Conservation (phyloP, 1,284 basidiomycete genomes). For the Ceratobasidium sp. region DNA sequence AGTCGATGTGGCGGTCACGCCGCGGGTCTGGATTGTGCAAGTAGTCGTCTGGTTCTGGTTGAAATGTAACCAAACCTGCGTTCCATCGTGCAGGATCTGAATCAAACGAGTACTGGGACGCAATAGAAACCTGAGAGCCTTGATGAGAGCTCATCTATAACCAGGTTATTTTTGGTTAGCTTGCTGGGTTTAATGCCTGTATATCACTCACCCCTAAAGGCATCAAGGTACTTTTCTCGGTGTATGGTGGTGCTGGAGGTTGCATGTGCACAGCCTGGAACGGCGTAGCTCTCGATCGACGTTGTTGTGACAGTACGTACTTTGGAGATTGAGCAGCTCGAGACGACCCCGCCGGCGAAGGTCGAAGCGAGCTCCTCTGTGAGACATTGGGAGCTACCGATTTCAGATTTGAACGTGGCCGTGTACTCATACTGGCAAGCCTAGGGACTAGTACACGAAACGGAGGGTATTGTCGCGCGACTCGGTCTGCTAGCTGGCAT, state of each 20-base stretch:
- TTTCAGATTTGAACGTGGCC: not conserved
- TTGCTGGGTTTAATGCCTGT: not conserved
- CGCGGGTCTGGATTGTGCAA: constrained; percentile 58
- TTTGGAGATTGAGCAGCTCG: not conserved
- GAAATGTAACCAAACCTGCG: not conserved
- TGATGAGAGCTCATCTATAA: not conserved
- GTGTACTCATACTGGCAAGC: not conserved
- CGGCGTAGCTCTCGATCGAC: not conserved
- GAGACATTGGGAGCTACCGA: not conserved
- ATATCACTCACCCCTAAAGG: not conserved
- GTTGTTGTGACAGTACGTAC: not conserved
- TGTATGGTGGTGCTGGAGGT: not conserved
- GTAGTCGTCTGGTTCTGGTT: constrained; percentile 56
- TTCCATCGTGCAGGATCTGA: not conserved
- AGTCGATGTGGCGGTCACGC: constrained; percentile 51
- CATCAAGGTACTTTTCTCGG: not conserved
- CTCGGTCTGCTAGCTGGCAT: not conserved
- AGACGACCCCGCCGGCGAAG: not conserved
- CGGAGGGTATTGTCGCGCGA: not conserved
- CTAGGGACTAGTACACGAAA: not conserved
- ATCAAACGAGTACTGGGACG: constrained; percentile 44
- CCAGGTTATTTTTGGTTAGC: not conserved
- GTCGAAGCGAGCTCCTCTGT: not conserved
- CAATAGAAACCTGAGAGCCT: constrained; percentile 13
- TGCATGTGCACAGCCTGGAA: constrained; percentile 8